Evolutionary conservation across 805 yeast species (phyloP).

Genomic region (Yamadazyma kitorensis): DNA sequence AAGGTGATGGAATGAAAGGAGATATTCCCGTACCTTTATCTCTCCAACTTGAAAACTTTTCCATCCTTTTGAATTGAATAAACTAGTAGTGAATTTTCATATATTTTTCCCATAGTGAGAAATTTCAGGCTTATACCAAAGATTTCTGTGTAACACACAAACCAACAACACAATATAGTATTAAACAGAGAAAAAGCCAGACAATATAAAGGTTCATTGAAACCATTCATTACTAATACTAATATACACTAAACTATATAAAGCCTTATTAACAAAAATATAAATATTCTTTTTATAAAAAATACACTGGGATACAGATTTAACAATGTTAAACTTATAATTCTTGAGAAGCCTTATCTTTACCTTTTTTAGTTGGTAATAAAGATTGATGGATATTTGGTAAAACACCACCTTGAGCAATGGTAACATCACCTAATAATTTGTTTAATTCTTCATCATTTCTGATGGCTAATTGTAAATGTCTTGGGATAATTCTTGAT

Average conservation of each 20-base stretch:
- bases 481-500: slow-evolving; percentile 98
- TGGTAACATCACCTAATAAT: slow-evolving; percentile 87
- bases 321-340: slow-evolving; percentile 47
- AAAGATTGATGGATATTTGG: slow-evolving; percentile 95
- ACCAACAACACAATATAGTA: no score
- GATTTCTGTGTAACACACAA: no score
- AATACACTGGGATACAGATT: no score
- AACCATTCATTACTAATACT: slow-evolving; percentile 16
- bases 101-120: no score
- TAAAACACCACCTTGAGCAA: slow-evolving; percentile 99
- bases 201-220: slow-evolving; percentile 2
- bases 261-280: no score
- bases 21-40: slow-evolving; percentile 93
- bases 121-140: no score
- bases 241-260: slow-evolving; percentile 8
- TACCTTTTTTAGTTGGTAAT: slow-evolving; percentile 74
- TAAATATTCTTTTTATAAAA: no score
- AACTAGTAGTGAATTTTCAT: no score
- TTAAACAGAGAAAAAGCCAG: no score
- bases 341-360: slow-evolving; percentile 65
- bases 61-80: no score
- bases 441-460: slow-evolving; percentile 98
- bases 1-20: slow-evolving; percentile 68
- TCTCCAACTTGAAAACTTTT: slow-evolving; percentile 78
- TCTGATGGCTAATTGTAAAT: slow-evolving; percentile 97